Evolutionary conservation across 1,139 yeast genomes (phyloP), one percentile per base, ranked within the genome.

Genomic region (Debaryomycetaceae sp.): DNA sequence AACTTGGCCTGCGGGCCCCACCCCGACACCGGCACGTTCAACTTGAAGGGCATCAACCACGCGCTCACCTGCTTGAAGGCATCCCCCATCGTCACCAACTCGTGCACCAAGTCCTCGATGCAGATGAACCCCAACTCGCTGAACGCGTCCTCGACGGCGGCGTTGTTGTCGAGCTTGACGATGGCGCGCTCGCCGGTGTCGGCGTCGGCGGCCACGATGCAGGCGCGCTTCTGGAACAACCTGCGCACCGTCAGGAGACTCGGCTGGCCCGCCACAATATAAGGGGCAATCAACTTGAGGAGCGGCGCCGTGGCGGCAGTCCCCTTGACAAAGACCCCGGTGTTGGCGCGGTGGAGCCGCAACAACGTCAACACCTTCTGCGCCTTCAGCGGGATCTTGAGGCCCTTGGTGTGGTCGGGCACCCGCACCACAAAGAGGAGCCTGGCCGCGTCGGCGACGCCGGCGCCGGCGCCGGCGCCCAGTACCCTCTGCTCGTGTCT

Each of bases 51-150:
- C 39, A 70, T 65, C 45, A 83, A 56, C 71, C 86, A 83, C 42
- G 65, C 62, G 37, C 71, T 65, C 37, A 78, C 75, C 20, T 57
- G 55, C 43, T 77, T 72, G 59, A 83, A 83, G 41, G 70, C 61
- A 21, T 75, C 83, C 16, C 86, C 82, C 44, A 81, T 50, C 13
- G 76, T 56, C 23, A 65, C 68, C 35, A 83, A 65, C 55, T 83
- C 91, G 49, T 79, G 85, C 35, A 83, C 73, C 37, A 83, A 65
- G 56, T 83, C 94, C 58, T 83, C 93, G 25, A 80, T 71, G 73
- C 94, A 83, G 42, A 83, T 76, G 40, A 80, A 64, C 12, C 91
- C 91, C 35, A 65, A 59, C 23, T 76, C 77, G 19, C 84, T 89
- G 40, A 83, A 66, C 49, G 67, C 63, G 46, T 82, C 88, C 59